phyloP scores from a whole-genome alignment of 2,329 filamentous ascomycete species.

The Helicocarpus griseus region DNA sequence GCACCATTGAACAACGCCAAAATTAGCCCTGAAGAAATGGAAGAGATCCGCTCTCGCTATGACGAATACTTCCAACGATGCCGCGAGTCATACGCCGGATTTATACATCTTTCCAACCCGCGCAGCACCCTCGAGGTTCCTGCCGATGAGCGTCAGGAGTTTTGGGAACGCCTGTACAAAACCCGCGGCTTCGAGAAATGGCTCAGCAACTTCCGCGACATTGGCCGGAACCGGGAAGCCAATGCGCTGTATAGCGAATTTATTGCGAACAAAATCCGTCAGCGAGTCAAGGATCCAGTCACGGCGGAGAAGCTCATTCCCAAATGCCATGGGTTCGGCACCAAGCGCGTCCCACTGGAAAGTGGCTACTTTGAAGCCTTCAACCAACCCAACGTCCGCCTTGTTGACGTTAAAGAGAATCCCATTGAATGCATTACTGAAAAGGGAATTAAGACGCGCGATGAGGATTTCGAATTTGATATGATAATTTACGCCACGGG shows the following conservation, averaged over 20 bases:
- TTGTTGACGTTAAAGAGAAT: slow-evolving; percentile 37
- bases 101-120: slow-evolving; percentile 44
- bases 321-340: slow-evolving; percentile 44
- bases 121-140: slow-evolving; percentile 45
- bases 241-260: slow-evolving; percentile 49
- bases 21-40: slow-evolving; percentile 42
- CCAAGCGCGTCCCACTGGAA: slow-evolving; percentile 43
- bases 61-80: slow-evolving; percentile 42
- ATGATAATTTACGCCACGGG: slow-evolving; percentile 33
- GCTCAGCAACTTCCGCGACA: slow-evolving; percentile 44
- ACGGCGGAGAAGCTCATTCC: slow-evolving; percentile 48
- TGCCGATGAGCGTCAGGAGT: slow-evolving; percentile 38
- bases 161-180: slow-evolving; percentile 42
- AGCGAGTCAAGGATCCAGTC: slow-evolving; percentile 41
- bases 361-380: slow-evolving; percentile 43
- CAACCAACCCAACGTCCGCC: slow-evolving; percentile 37
- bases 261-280: slow-evolving; percentile 45
- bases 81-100: slow-evolving; percentile 45
- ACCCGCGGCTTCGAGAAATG: slow-evolving; percentile 47
- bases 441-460: slow-evolving; percentile 31
- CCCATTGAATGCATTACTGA: slow-evolving; percentile 31
- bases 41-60: slow-evolving; percentile 33
- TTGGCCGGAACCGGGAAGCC: slow-evolving; percentile 34
- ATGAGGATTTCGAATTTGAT: slow-evolving; percentile 30
- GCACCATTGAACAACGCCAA: slow-evolving; percentile 49